These are phyloP conservation scores for Vachellia collinsii DNA, from an alignment of 306 rosid genomes.

Conservation along the genomic window DNA sequence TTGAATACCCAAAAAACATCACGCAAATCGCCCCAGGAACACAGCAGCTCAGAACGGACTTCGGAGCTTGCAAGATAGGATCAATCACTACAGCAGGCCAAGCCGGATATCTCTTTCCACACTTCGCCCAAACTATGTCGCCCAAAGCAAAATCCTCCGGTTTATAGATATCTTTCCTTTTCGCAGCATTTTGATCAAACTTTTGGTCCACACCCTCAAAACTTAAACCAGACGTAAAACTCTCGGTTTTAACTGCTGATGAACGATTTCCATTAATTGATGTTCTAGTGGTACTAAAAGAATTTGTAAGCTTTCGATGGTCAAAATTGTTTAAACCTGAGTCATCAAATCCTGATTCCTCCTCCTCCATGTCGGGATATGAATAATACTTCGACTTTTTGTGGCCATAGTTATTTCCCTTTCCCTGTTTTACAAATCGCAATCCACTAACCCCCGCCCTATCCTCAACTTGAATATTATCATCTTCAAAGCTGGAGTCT, in stretches of 20 bases:
- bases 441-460: conserved; percentile 35
- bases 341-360: conserved; percentile 33
- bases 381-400: conserved; percentile 44
- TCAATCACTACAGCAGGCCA: conserved; percentile 98
- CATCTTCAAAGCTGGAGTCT: conserved; percentile 54
- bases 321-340: conserved; percentile 38
- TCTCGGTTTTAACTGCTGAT: conserved; percentile 36
- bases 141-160: conserved; percentile 89
- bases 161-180: conserved; percentile 64
- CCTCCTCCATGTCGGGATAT: conserved; percentile 40
- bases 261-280: conserved; percentile 18
- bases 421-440: conserved; percentile 36
- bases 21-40: conserved; percentile 80
- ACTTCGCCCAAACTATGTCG: conserved; percentile 95
- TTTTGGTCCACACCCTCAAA: conserved; percentile 44
- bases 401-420: conserved; percentile 35
- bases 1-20: conserved; percentile 93
- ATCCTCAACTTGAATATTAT: conserved; percentile 41
- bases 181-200: conserved; percentile 42
- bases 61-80: conserved; percentile 83
- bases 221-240: conserved; percentile 48
- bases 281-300: conserved; percentile 32
- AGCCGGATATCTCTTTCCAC: conserved; percentile 89
- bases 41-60: conserved; percentile 69
- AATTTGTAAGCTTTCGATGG: conserved; percentile 27